Base-by-base conservation (phyloP, 2,329 filamentous ascomycete species). In the Reticulascus tulasneorum region DNA sequence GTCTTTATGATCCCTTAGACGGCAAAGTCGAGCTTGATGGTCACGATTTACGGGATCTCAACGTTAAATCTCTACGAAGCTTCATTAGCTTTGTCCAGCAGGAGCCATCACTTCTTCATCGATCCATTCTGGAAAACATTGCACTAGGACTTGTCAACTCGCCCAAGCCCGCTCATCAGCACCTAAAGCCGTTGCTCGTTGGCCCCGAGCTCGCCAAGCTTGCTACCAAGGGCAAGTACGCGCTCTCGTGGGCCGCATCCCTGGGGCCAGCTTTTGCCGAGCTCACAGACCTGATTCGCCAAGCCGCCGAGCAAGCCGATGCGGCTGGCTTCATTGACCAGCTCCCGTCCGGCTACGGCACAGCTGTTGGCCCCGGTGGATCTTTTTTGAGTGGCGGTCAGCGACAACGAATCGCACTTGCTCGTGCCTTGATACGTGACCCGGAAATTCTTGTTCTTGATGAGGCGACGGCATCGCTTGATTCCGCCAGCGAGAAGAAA, bases 271-370 rank as follows among this genome's bases (percentile, higher is more conserved):
- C 37, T 4, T 40, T 56, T 9, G 46, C 48, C 9, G 66, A 75
- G 40, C 71, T 79, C 18, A 57, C 75, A 12, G 42, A 49, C 4
- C 47, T 71, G 4, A 67, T 70, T 1, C 52, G 58, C 20, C 51
- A 63, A 7, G 69, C 76, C 15, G 73, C 75, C 2, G 57, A 53
- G 8, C 63, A 75, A 11, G 77, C 78, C 2, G 76, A 82, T 53
- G 76, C 72, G 1, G 60, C 62, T 29, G 49, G 48, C 20, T 79
- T 75, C 49, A 76, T 73, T 43, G 55, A 61, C 24, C 54, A 52
- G 1, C 63, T 73, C 5, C 65, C 75, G 24, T 56, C 67, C 24
- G 73, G 73, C 0, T 66, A 71, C 16, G 59, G 58, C 19, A 68
- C 66, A 2, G 52, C 62, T 9, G 65, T 73, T 3, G 73, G 73